Evolutionary conservation across 1,139 yeast genomes (phyloP), one percentile per base, ranked within the genome.

Genomic region (Pichia inconspicua): DNA sequence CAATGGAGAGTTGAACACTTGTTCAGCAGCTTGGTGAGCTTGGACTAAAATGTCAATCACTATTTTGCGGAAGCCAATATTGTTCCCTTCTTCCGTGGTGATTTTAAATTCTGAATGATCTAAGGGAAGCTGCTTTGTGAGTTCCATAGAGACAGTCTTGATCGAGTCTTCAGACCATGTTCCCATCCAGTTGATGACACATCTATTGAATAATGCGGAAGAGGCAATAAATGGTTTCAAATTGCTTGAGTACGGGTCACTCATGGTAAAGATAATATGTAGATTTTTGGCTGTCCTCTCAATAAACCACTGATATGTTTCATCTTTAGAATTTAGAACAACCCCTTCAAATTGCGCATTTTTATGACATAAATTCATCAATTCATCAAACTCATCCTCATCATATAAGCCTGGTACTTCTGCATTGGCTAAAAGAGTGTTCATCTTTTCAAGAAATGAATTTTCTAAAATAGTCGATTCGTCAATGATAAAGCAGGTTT

Each of bases 131-230:
- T 64, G 54, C 14, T 66, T 41, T 11, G 59, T 36, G 4, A 54
- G 66, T 2, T 81, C 65, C 30, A 71, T 56, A 5, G 73, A 67
- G 39, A 88, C 78, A 47, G 78, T 78, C 17, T 57, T 56, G 46
- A 83, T 64, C 0, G 89, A 69, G 0, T 57, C 53, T 9, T 61
- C 57, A 0, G 82, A 71, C 97, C 97, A 90, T 49, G 80, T 80
- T 4, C 96, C 96, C 83, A 88, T 82, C 90, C 95, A 88, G 60
- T 83, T 80, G 40, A 90, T 66, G 4, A 88, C 95, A 69, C 97
- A 92, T 59, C 98, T 72, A 60, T 92, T 92, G 66, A 88, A 84
- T 38, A 92, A 68, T 0, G 98, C 97, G 0, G 97, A 96, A 0
- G 97, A 90, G 0, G 90, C 73, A 6, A 84, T 73, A 3, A 82